Evolutionary conservation across 192 early-diverging fungal species (phyloP).

Genomic region (Rhizoclosmatium sp.): DNA sequence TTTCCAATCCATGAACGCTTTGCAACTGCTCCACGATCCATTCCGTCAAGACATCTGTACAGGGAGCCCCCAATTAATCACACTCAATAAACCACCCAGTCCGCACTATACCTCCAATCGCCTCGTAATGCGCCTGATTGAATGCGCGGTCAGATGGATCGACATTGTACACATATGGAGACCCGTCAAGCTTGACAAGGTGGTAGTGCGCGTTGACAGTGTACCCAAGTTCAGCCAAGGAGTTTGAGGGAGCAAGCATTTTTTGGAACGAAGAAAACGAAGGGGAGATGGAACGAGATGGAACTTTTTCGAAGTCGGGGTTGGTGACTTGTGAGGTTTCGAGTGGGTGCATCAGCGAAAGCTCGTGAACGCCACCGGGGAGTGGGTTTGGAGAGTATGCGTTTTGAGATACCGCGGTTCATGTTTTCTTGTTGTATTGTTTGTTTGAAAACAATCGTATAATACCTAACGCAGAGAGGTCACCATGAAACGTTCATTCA

Average conservation of each 20-base stretch:
- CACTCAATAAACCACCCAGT: not conserved
- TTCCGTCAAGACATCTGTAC: not conserved
- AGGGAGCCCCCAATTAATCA: not conserved
- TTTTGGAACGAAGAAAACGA: no score
- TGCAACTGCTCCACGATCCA: slow-evolving; percentile 16
- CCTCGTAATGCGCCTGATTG: slow-evolving; percentile 31
- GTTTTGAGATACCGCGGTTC: no score
- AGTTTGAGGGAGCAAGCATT: not conserved
- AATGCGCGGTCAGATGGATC: not conserved
- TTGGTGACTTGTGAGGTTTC: no score
- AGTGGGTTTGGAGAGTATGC: no score
- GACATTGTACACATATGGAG: slow-evolving; percentile 30
- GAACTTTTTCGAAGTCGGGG: no score
- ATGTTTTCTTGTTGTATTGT: no score
- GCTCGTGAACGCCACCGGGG: no score
- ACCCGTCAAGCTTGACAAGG: slow-evolving; percentile 29
- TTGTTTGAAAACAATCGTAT: no score
- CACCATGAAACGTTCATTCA: no score
- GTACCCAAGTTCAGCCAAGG: slow-evolving; percentile 13
- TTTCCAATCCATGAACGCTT: not conserved
- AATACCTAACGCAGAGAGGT: no score
- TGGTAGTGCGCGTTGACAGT: slow-evolving; percentile 16
- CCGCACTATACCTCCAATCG: slow-evolving; percentile 16
- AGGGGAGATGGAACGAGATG: no score
- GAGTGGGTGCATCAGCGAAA: no score